Conservation (phyloP, 1,139 yeast genomes). For the Yarrowia galli region DNA sequence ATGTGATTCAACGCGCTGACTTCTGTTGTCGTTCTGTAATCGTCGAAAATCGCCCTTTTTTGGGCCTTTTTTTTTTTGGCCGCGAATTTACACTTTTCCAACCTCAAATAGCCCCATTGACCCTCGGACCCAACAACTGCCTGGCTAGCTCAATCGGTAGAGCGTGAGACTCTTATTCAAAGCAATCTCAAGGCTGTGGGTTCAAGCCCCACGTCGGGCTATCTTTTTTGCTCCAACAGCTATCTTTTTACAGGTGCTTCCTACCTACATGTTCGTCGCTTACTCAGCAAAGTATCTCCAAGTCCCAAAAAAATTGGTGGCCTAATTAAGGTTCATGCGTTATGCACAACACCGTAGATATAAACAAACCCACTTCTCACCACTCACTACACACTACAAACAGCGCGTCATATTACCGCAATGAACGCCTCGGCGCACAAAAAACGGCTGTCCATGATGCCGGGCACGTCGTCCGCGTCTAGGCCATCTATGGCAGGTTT, state of each 20-base stretch:
- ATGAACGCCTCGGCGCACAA: slow-evolving; percentile 38
- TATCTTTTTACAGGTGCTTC: not conserved
- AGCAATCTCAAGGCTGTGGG: slow-evolving; percentile 30
- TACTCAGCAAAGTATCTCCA: not conserved
- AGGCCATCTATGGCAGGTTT: slow-evolving; percentile 35
- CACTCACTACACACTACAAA: slow-evolving; percentile 2
- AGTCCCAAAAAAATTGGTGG: not conserved
- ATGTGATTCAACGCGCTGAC: no score
- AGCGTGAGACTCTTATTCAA: slow-evolving; percentile 31
- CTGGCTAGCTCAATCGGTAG: slow-evolving; percentile 35
- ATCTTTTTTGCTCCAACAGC: not conserved
- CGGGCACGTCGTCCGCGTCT: slow-evolving; percentile 37
- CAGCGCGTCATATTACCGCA: slow-evolving; percentile 8
- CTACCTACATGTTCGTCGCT: not conserved
- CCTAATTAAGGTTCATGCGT: slow-evolving; percentile 13
- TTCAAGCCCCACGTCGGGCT: slow-evolving; percentile 37
- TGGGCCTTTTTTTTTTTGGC: no score
- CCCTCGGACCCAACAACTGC: slow-evolving; percentile 5
- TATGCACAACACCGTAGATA: slow-evolving; percentile 35
- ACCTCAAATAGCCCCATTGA: not conserved
- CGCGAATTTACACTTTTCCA: not conserved
- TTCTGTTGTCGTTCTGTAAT: no score
- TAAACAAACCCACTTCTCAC: slow-evolving; percentile 32
- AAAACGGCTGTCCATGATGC: slow-evolving; percentile 38
- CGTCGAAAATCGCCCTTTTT: no score